Evolutionary conservation across 768 basidiomycete species (phyloP), one percentile per base, ranked within the genome.

Genomic region (Boletus speciosus): DNA sequence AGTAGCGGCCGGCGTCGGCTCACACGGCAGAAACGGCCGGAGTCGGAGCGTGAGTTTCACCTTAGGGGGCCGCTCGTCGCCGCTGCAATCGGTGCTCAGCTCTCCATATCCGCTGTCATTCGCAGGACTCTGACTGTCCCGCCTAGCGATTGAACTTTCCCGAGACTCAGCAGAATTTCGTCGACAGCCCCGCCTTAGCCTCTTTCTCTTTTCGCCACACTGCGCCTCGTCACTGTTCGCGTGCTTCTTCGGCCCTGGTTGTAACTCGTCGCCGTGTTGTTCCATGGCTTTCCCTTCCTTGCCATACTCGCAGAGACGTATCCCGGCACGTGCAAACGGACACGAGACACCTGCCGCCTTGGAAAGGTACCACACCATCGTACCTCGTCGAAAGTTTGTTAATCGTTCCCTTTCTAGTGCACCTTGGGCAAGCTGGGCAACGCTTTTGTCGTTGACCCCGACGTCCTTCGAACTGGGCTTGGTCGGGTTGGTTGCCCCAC

Each of bases 331-430:
- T 6, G 84, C 73, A 66, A 91, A 91, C 5, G 88, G 88, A 69
- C 88, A 90, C 0, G 84, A 82, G 6, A 83, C 79, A 47, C 89
- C 89, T 9, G 87, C 82, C 16, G 85, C 86, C 60, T 82, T 80
- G 66, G 83, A 84, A 54, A 91, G 77, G 68, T 90, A 91, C 87
- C 87, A 91, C 15, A 91, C 87, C 63, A 82, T 81, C 41, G 88
- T 91, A 31, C 89, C 89, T 35, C 84, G 79, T 52, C 88, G 78
- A 64, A 89, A 91, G 68, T 88, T 88, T 19, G 88, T 90, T 37
- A 77, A 58, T 34, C 85, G 76, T 51, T 66, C 68, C 35, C 36
- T 55, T 45, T 71, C 69, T 6, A 43, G 56, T 23, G 37, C 27
- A 14, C 21, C 37, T 40, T 52, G 57, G 3, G 44, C 16, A 21